A percentile compares a stretch with the other conserved stretches of the same genome.
These are phyloP conservation scores for Hypsizygus marmoreus DNA, from an alignment of 768 basidiomycete species.

Conservation along the genomic window DNA sequence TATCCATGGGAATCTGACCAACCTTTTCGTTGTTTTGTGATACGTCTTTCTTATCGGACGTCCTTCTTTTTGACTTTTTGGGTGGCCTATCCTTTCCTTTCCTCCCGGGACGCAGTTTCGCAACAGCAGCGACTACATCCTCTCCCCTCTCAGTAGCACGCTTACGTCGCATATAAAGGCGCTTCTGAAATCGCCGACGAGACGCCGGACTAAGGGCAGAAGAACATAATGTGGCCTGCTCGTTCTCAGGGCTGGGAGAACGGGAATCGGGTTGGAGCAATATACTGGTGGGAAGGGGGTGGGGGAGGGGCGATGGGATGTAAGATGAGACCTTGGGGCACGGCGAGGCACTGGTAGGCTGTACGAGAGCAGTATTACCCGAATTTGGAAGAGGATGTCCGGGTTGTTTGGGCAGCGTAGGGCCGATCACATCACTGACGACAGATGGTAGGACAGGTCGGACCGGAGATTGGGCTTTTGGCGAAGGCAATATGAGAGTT, in stretches of 20 bases:
- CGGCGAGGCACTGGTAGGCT: slow-evolving; percentile 9
- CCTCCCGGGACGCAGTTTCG: slow-evolving; percentile 41
- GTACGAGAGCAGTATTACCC: slow-evolving; percentile 1
- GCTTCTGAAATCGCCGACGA: slow-evolving; percentile 59
- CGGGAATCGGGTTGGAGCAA: no score
- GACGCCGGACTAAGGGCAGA: slow-evolving; percentile 44
- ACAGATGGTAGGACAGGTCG: slow-evolving; percentile 8
- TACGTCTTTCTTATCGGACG: no score
- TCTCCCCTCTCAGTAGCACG: slow-evolving; percentile 52
- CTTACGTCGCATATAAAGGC: slow-evolving; percentile 73
- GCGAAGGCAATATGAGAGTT: not conserved
- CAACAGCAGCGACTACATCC: slow-evolving; percentile 25
- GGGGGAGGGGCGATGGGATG: slow-evolving; percentile 1
- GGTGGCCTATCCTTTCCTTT: slow-evolving; percentile 21
- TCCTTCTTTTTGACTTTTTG: no score
- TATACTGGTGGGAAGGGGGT: no score
- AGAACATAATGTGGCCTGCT: slow-evolving; percentile 15
- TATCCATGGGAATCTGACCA: slow-evolving; percentile 10
- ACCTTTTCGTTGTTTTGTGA: no score
- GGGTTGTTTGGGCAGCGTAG: not conserved
- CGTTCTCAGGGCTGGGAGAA: slow-evolving; percentile 13
- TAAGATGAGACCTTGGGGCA: not conserved
- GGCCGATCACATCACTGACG: slow-evolving; percentile 15
- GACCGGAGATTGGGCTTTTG: slow-evolving; percentile 8
- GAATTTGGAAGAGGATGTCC: not conserved